Base-by-base conservation (phyloP, 768 basidiomycete species). In the Suillus plorans region DNA sequence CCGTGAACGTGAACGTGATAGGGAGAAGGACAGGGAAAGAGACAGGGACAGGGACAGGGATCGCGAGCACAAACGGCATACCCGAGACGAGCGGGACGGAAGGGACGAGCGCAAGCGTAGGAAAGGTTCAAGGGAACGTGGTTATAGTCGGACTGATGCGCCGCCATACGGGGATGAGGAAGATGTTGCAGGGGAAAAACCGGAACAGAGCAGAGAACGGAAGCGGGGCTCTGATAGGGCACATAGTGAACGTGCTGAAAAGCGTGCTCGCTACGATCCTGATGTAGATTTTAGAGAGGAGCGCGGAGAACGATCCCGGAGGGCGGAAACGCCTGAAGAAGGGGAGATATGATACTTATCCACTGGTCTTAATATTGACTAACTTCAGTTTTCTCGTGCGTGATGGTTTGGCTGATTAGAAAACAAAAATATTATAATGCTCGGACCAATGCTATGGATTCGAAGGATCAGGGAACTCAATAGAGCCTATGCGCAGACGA, bases 401-500 rank as follows among this genome's bases (percentile, higher is more conserved):
- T 58, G 9, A 36, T 58, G 22, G 13, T 41, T 50, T 16, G 16
- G 0, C 31, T 31, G 25, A 59, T 59, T 59, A 20, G 18, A 28
- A 18, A 28, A 20, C 18, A 41, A 20, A 18, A 12, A 57, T 34
- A 50, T 20, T 4, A 41, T n/a, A 41, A 8, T 63, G 14, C 20
- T 45, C 13, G 14, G n/a, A 28, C 25, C 36, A 70, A 68, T 69
- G 71, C 64, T 76, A 74, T 56, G 74, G 76, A 64, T 71, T 68
- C 41, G 71, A 67, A 52, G 71, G 67, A 66, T 78, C 71, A 56
- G 76, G 69, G 65, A 90, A 77, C 60, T 81, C 75, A 68, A 99
- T 95, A 55, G 89, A 84, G 22, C 95, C 95, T 68, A 99, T 91
- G 60, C 96, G 85, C 64, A 99, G 84, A 73, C 95, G 86, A n/a